A percentile compares a stretch with the other conserved stretches of the same genome.
Conservation (phyloP, 1,284 basidiomycete genomes). For the Marasmius sp. region DNA sequence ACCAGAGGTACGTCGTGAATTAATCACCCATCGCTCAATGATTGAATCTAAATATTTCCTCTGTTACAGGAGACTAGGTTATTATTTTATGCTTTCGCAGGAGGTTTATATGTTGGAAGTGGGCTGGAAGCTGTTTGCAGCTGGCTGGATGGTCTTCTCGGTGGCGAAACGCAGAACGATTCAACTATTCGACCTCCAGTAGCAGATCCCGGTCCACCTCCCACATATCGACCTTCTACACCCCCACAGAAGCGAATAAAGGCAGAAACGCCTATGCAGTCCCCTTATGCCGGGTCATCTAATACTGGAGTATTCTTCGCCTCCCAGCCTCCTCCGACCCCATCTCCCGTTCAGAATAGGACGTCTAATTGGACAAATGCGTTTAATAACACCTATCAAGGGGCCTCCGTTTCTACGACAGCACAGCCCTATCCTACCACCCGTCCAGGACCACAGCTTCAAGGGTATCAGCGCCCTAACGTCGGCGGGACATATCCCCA, state of each 20-base stretch:
- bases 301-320: constrained; percentile 25
- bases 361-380: neutral
- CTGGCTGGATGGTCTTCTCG: constrained; percentile 60
- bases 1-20: constrained; percentile 44
- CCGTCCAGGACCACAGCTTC: constrained; percentile 23
- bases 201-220: constrained; percentile 6
- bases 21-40: neutral
- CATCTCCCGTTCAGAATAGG: constrained; percentile 20
- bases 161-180: constrained; percentile 27
- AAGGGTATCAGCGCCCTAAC: constrained; percentile 13
- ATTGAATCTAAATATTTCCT: neutral
- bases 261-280: constrained; percentile 24
- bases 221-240: constrained; percentile 15
- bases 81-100: constrained; percentile 67
- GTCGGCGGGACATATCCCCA: constrained; percentile 20
- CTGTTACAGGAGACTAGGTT: constrained; percentile 51
- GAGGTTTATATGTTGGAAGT: constrained; percentile 57
- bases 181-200: neutral
- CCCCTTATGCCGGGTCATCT: constrained; percentile 5
- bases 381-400: neutral
- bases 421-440: constrained; percentile 23
- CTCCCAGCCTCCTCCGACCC: constrained; percentile 29
- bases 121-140: constrained; percentile 50
- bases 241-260: constrained; percentile 38
- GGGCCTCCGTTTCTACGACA: constrained; percentile 3